Percentiles rank a stretch among this genome's conserved stretches.
These are phyloP conservation scores for Xylariales sp. DNA, from an alignment of 2,329 filamentous ascomycete genomes.

Conservation along the genomic window DNA sequence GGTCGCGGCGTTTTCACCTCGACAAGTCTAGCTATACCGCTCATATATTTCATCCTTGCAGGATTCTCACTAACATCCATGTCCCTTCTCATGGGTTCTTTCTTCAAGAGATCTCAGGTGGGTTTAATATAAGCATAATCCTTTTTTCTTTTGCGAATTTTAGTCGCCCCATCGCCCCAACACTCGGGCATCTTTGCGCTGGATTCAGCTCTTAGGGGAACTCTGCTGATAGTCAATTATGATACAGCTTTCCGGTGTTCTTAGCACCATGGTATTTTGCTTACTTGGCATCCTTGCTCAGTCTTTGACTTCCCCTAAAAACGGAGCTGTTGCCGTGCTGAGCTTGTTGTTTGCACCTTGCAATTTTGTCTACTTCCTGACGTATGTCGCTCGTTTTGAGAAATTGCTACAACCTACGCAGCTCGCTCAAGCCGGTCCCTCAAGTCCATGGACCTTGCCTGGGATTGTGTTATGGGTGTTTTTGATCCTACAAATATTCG, in stretches of 20 bases:
- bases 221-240: no score
- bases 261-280: conserved; percentile 66
- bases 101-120: conserved; percentile 88
- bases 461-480: conserved; percentile 78
- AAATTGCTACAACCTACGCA: conserved; percentile 54
- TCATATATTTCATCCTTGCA: conserved; percentile 71
- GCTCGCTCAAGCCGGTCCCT: conserved; percentile 57
- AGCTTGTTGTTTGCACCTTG: conserved; percentile 80
- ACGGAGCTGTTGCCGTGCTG: conserved; percentile 62
- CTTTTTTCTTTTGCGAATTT: no score
- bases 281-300: conserved; percentile 80
- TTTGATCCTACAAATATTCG: conserved; percentile 69
- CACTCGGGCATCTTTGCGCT: no score
- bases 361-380: conserved; percentile 79
- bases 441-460: conserved; percentile 63
- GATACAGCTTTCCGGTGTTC: conserved; percentile 81
- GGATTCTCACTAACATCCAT: conserved; percentile 76
- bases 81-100: conserved; percentile 73
- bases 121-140: no score
- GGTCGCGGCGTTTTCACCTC: conserved; percentile 59
- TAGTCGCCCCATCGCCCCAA: no score
- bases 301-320: conserved; percentile 58
- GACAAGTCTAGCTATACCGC: conserved; percentile 60
- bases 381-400: conserved; percentile 75
- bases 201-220: no score